Evolutionary conservation across 352 stramenopile species (phyloP), one percentile per base, ranked within the genome.

Genomic region (Phytophthora tubulina): DNA sequence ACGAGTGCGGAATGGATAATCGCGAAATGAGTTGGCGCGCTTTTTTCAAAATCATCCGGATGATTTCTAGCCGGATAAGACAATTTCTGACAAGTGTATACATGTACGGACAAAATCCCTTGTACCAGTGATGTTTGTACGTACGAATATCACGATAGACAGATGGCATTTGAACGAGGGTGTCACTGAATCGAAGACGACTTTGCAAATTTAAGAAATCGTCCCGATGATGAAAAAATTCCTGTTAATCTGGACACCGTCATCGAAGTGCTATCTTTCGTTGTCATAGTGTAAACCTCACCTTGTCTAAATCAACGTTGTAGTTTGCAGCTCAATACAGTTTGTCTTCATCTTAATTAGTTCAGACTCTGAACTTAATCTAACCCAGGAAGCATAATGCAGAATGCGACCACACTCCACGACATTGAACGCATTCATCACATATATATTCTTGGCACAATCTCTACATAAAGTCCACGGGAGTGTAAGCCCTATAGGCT

Each of bases 11-110:
- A n/a, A 7, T 13, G 31, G 7, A 52, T 13, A 17, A 15, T 56
- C 31, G 3, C 21, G 17, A 56, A 56, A 1, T 56, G 48, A 55
- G 4, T 55, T 56, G 32, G 49, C 49, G 50, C 50, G 31, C 14
- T 56, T 56, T 54, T 21, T 57, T 57, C 63, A 17, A 60, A 54
- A 60, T 27, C 21, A 27, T 27, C 21, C 21, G 21, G 21, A 27
- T 27, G 21, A 27, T 27, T 27, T 27, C 21, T 27, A 27, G 21
- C 21, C 21, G 21, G 21, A 27, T 27, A 27, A 27, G 21, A 27
- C 21, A 1, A 27, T 27, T 27, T 27, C 21, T 27, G 1, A 27
- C 1, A 27, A 27, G 21, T 27, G 21, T 27, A 27, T 27, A 27
- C 21, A 27, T 27, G 21, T 27, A 27, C 21, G 21, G 1, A 27